Evolutionary conservation across 257 asterid genomes (phyloP), one percentile per base, ranked within the genome.

Genomic region (Fraxinus cuspidata): DNA sequence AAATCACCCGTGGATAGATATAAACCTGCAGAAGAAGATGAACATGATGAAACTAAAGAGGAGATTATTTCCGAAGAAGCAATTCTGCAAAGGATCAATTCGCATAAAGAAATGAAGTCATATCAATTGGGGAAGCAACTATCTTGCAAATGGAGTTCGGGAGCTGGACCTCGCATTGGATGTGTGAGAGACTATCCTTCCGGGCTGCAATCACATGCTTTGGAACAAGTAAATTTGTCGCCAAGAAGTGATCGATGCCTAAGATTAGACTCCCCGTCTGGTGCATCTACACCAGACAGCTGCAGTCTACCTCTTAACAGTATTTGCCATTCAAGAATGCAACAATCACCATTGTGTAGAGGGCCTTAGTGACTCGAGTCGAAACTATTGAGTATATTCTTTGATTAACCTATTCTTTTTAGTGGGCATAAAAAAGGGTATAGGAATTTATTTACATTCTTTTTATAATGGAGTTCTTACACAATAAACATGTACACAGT

Each of bases 151-250:
- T 86, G 94, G 88, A 78, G 88, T 75, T 78, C 89, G 11, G 87
- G 88, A 65, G 86, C 90, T 28, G 89, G 84, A 69, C 86, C 87
- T 12, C 56, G 86, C 75, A 84, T 88, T 15, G 82, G 87, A 51
- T 86, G 85, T 67, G 19, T 80, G 29, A 74, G 87, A 74, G 90
- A 87, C 74, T 87, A 83, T 76, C 90, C 90, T 60, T 67, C 82
- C 6, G 83, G 49, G 66, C 87, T 87, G 34, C 88, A 85, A 76
- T 64, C 72, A 2, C 88, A 81, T 71, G 88, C 90, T 6, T 74
- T 87, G n/a, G 87, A 87, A 44, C 80, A 81, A 77, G 85, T 77
- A 1, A 72, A 82, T 7, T 40, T 85, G 64, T 83, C 87, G 10
- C 89, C 89, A 5, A 72, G 80, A 71, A 84, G 74, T 34, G 28